Base-by-base conservation (phyloP, 768 basidiomycete species). In the Dendrothele bispora region DNA sequence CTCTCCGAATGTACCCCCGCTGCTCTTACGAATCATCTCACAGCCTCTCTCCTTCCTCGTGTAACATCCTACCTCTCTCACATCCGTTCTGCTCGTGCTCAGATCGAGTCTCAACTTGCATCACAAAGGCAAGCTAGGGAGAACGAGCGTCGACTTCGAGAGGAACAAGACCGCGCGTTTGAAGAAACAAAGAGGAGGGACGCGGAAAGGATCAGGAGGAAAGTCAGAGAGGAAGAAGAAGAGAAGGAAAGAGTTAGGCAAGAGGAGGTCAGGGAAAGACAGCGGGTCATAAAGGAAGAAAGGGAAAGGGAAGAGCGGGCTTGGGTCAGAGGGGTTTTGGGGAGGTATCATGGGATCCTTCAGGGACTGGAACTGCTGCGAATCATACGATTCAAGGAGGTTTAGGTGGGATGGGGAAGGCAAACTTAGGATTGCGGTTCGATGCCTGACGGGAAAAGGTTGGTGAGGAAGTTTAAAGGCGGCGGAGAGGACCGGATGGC, bases 101-200 rank as follows among this genome's bases (percentile, higher is more conserved):
- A 54, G 72, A 71, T 40, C 65, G 68, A 18, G 70, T 73, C 15
- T 61, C 79, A 52, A 55, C 74, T 75, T 17, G 74, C 75, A 28
- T 67, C 66, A 3, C 82, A 87, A 17, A 74, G 91, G 11, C 66
- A 72, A 17, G 59, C 93, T 17, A 76, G 93, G 11, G 86, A 83
- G 22, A 86, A 89, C 56, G 92, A 94, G 57, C 94, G 95, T 57
- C 74, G 78, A 8, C 89, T 89, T 1, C 91, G 90, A 62, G 68
- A 69, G 29, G 86, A 89, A 56, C 92, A 94, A 56, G 94, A 95
- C 57, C 74, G 78, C 7, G 89, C 89, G 1, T 91, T 90, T 62
- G 67, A 69, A 29, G 82, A 85, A 43, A 74, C 84, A 0, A 84
- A 80, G 2, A 60, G 71, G 29, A 67, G 78, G 5, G 95, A 97